Evolutionary conservation across 495 filamentous ascomycete genomes (phyloP).

Genomic region (Penicillium nucicola): DNA sequence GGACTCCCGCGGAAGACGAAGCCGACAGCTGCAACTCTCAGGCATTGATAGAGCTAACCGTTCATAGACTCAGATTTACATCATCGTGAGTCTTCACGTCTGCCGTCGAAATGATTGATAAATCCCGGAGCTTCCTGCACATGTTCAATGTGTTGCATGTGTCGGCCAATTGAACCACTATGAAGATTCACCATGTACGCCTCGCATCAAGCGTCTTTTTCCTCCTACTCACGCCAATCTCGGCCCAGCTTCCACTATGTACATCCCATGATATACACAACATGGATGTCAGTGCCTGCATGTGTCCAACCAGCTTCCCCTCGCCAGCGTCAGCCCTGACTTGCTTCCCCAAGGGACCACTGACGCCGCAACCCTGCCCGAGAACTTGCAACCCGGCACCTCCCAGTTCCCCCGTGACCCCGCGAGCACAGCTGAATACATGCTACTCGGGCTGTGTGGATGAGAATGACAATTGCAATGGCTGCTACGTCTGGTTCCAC

Average conservation of each 20-base stretch:
- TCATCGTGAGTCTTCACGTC: not conserved
- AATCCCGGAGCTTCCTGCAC: not conserved
- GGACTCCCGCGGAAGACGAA: not conserved
- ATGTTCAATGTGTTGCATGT: not conserved
- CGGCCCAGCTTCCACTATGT: not conserved
- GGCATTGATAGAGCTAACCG: not conserved
- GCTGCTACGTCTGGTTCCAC: constrained; percentile 1
- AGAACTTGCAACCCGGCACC: not conserved
- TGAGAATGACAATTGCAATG: not conserved
- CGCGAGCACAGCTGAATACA: not conserved
- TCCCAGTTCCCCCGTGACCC: not conserved
- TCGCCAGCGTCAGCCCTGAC: not conserved
- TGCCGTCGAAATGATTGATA: not conserved
- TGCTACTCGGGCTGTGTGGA: not conserved
- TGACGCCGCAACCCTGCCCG: not conserved
- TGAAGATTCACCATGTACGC: not conserved
- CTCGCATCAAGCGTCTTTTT: not conserved
- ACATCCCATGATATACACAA: not conserved
- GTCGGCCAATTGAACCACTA: not conserved
- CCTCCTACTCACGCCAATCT: not conserved
- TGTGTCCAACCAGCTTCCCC: not conserved
- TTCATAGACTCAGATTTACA: not conserved
- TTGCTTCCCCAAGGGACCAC: too few relatives aligned
- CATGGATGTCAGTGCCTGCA: constrained; percentile 3
- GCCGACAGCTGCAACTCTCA: not conserved